Base-by-base conservation (phyloP, 768 basidiomycete species). In the Mycena alexandri region DNA sequence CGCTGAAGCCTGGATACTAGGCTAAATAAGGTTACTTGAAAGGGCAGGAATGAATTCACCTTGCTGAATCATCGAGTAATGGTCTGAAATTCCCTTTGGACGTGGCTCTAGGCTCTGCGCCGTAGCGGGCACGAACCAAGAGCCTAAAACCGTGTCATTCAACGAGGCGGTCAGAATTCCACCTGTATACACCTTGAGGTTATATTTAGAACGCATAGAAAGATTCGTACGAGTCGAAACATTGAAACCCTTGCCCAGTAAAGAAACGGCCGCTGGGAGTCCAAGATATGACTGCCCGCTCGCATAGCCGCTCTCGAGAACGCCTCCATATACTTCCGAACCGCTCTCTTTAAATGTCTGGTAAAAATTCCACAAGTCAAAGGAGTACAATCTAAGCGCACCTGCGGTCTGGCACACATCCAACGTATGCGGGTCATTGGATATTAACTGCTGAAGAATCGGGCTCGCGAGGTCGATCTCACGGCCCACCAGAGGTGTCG, bases 381-480 rank as follows among this genome's bases (percentile, higher is more conserved):
- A 12, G 25, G 8, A 41, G 13, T n/a, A n/a, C n/a, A n/a, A n/a
- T 16, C 38, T 2, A 14, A 11, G 14, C 51, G 41, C 25, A 62
- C 61, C 61, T 1, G 53, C 44, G 8, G 21, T 8, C 13, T 24
- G 22, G 33, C 61, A 63, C 21, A 44, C 53, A 36, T 21, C 44
- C 29, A 29, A 29, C 29, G 3, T 29, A 3, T 29, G 29, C 29
- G 29, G 3, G 29, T 29, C 29, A 29, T 29, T 29, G 3, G 29
- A 29, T 29, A 29, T 29, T 29, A 38, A 41, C 5, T 22, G 12
- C 22, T n/a, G 21, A 12, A 65, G 55, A 44, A 43, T 42, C 11
- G 46, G 56, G 29, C 63, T 65, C 17, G 55, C 24, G 19, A 65
- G 63, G 25, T 65, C 63, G 38, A 65, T 57, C 22, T 65, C 63